Base-by-base conservation (phyloP, 2,329 filamentous ascomycete species). In the Fusarium zealandicum region DNA sequence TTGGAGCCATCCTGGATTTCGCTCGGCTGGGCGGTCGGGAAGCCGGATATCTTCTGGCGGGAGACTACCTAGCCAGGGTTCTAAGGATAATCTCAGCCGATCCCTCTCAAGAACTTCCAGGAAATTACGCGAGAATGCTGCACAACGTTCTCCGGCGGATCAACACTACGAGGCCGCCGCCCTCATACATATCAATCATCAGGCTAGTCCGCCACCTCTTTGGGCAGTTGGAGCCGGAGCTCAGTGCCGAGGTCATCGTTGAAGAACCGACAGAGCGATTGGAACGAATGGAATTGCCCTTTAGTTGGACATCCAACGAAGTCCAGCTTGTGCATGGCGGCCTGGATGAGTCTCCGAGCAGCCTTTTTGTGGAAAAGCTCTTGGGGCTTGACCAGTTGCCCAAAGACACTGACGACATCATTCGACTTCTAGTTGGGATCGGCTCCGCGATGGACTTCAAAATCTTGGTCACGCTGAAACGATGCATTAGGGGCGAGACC, bases 1-100 rank as follows among this genome's bases (percentile, higher is more conserved):
- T 93, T 68, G 82, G 82, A 11, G 80, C 89, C n/a, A 77, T 93
- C 57, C 69, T 82, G n/a, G 76, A 76, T n/a, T 88, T 93, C 67
- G 84, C 85, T 12, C 78, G 76, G 38, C 72, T 90, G 48, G 88
- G 89, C 1, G 72, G 77, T 3, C 70, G 78, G 5, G 87, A 91
- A 69, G 78, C 82, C 16, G 76, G 77, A 2, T 68, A 81, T 6
- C 76, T 92, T 18, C 76, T 93, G 18, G 81, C 85, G 10, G 76
- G 80, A 27, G 81, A 83, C 18, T 90, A 86, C 63, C 75, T 93
- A 16, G 68, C 76, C 33, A 85, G 78, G 58, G 78, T 84, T 22
- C 55, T 90, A 25, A 78, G 82, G 58, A 81, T 89, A 28, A 76
- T 91, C 52, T 78, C 79, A 61, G 80, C 87, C n/a, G 87, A 90